phyloP scores from a whole-genome alignment of 306 rosid species.

The Coriaria nepalensis region DNA sequence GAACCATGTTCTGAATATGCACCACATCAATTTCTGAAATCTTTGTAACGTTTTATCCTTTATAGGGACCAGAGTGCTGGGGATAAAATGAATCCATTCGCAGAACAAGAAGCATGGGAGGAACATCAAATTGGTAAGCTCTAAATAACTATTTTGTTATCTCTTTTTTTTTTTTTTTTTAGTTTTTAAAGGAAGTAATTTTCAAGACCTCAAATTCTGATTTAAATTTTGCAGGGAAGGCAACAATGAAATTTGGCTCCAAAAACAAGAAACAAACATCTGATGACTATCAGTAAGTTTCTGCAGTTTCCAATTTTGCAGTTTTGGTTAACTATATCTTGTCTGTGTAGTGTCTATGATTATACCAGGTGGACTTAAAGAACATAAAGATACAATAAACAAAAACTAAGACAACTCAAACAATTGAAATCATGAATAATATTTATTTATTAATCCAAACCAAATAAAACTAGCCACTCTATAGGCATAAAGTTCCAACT shows the following conservation, averaged over 20 bases:
- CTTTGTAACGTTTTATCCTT: constrained; percentile 6
- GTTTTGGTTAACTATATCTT: background rate
- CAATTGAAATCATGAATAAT: no score
- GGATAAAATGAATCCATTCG: constrained; percentile 81
- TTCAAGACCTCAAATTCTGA: constrained; percentile 9
- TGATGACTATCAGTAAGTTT: constrained; percentile 80
- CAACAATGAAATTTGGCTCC: constrained; percentile 65
- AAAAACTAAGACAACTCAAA: no score
- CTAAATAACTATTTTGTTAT: background rate
- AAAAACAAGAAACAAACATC: constrained; percentile 66
- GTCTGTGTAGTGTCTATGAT: background rate
- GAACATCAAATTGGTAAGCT: constrained; percentile 76
- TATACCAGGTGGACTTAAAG: background rate
- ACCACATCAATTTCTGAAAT: background rate
- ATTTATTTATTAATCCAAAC: no score
- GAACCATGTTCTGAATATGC: background rate
- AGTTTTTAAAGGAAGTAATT: background rate
- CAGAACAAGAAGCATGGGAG: constrained; percentile 99
- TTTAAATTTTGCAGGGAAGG: constrained; percentile 55
- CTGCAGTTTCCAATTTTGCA: background rate
- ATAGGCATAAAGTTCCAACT: no score
- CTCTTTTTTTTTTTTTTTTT: background rate
- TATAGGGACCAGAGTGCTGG: constrained; percentile 55
- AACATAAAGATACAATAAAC: no score
- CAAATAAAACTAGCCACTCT: no score